Conservation (phyloP, 192 early-diverging fungal genomes). For the Phycomyces blakesleeanus region DNA sequence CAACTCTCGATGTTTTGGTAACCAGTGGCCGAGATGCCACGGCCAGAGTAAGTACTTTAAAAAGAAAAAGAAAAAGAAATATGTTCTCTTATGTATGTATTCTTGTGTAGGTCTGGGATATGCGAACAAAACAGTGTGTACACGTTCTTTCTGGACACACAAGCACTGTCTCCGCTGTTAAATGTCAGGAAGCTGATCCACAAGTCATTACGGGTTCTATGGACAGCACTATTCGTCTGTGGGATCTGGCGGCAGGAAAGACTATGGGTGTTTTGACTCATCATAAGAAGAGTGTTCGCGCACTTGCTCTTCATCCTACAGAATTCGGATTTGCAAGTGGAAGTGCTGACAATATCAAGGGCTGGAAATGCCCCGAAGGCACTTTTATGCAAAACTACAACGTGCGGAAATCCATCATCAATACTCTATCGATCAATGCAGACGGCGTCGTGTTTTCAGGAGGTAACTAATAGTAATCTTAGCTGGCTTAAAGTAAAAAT, state of each 20-base stretch:
- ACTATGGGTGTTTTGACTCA: constrained; percentile 90
- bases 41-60: constrained; percentile 65
- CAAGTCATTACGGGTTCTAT: constrained; percentile 93
- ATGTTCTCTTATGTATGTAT: not conserved
- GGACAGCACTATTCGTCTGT: constrained; percentile 90
- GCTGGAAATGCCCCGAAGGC: constrained; percentile 95
- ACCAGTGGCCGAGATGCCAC: constrained; percentile 94
- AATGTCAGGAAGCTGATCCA: constrained; percentile 93
- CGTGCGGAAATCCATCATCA: constrained; percentile 85
- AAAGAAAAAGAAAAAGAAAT: constrained; percentile 4
- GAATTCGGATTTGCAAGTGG: constrained; percentile 91
- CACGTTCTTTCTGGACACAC: constrained; percentile 87
- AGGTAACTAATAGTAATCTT: constrained; percentile 41
- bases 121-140: constrained; percentile 91
- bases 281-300: constrained; percentile 96
- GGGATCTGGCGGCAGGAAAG: constrained; percentile 98
- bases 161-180: constrained; percentile 80
- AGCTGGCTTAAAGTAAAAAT: no score
- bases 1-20: constrained; percentile 90
- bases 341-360: constrained; percentile 90
- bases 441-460: constrained; percentile 95
- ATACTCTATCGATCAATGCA: constrained; percentile 82
- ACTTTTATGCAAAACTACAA: constrained; percentile 94
- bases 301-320: constrained; percentile 86
- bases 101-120: constrained; percentile 86